Percentiles rank a stretch among this genome's conserved stretches.
phyloP scores from a whole-genome alignment of 2,329 filamentous ascomycete species.

The Talaromyces sp. region DNA sequence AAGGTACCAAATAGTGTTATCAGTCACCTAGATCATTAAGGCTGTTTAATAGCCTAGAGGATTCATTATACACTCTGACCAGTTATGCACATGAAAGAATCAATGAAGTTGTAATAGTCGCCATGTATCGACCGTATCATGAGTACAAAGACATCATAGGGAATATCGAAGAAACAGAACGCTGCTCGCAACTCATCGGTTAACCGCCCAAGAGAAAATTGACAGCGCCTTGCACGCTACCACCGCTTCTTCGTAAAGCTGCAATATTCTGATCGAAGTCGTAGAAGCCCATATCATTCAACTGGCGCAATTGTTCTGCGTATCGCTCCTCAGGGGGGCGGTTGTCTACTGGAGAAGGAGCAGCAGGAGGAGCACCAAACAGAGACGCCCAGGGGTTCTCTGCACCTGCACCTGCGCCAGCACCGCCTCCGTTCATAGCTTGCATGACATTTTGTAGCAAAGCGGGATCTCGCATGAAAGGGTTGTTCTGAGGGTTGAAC shows the following conservation, averaged over 20 bases:
- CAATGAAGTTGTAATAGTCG: not conserved
- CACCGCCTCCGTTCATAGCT: conserved; percentile 40
- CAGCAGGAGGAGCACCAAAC: conserved; percentile 53
- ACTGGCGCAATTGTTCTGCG: conserved; percentile 79
- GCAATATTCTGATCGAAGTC: conserved; percentile 93
- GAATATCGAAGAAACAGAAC: not conserved
- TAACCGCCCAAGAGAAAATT: conserved; percentile 40
- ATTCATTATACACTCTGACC: conserved; percentile 6
- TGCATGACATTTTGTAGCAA: conserved; percentile 57
- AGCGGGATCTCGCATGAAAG: conserved; percentile 59
- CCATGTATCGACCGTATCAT: not conserved
- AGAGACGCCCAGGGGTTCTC: conserved; percentile 47
- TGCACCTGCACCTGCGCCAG: conserved; percentile 19
- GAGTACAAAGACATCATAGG: not conserved
- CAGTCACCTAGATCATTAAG: not conserved
- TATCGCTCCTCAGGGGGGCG: conserved; percentile 92
- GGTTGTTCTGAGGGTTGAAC: conserved; percentile 50
- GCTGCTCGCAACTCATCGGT: not conserved
- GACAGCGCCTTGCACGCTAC: conserved; percentile 80
- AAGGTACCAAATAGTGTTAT: not conserved
- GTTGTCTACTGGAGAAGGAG: conserved; percentile 61
- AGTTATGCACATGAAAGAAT: conserved; percentile 12
- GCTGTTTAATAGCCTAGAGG: not conserved
- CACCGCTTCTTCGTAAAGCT: conserved; percentile 81
- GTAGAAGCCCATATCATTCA: conserved; percentile 99